Percentiles rank a stretch among this genome's conserved stretches.
Evolutionary conservation across 345 rosid species (phyloP).

Genomic region (Gynandropsis gynandra): DNA sequence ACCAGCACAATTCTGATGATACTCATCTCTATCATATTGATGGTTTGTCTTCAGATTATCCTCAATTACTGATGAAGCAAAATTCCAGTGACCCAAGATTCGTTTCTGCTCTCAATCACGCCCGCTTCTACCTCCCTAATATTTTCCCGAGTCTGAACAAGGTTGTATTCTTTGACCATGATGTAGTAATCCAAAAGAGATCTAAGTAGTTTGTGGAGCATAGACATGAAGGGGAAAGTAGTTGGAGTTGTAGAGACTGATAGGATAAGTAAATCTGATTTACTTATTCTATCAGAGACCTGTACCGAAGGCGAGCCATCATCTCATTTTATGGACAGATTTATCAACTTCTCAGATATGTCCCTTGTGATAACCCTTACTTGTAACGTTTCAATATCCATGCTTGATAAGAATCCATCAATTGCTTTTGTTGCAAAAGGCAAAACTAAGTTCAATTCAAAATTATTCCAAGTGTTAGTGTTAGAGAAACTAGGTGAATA

Average conservation of each 20-base stretch:
- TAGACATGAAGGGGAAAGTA: slow-evolving; percentile 72
- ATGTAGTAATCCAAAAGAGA: slow-evolving; percentile 89
- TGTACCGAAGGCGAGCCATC: slow-evolving; percentile 56
- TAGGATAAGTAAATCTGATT: too few species aligned
- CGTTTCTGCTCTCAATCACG: slow-evolving; percentile 63
- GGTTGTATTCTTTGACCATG: slow-evolving; percentile 79
- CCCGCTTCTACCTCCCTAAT: slow-evolving; percentile 81
- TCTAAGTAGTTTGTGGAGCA: slow-evolving; percentile 58
- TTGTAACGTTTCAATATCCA: slow-evolving; percentile 71
- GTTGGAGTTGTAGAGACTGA: slow-evolving; percentile 87
- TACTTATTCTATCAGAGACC: too few species aligned
- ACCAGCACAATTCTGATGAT: slow-evolving; percentile 46
- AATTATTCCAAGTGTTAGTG: too few species aligned
- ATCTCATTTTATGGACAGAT: slow-evolving; percentile 48
- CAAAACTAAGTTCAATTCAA: slow-evolving; percentile 25
- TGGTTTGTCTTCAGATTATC: slow-evolving; percentile 51
- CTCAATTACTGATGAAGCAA: slow-evolving; percentile 42
- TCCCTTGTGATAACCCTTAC: slow-evolving; percentile 42
- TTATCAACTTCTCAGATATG: slow-evolving; percentile 53
- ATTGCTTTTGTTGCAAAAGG: neutral
- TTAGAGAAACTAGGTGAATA: too few species aligned
- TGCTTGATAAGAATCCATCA: slow-evolving; percentile 23
- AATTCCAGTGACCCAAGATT: slow-evolving; percentile 61
- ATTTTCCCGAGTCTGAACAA: slow-evolving; percentile 66
- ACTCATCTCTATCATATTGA: slow-evolving; percentile 57